phyloP scores from a whole-genome alignment of 176 grass and related monocot species.

The Carex scoparia region DNA sequence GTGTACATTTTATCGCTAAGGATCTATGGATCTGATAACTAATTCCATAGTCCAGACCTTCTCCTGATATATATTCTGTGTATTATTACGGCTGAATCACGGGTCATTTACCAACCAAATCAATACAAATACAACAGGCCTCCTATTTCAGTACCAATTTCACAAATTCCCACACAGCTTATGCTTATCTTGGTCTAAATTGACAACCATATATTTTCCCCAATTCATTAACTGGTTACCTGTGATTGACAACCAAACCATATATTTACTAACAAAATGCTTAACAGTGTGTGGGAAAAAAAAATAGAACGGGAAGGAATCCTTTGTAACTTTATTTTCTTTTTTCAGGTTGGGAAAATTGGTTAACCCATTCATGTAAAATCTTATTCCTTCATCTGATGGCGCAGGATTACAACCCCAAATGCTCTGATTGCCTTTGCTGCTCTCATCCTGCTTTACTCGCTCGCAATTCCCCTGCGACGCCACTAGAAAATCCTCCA shows the following conservation, averaged over 20 bases:
- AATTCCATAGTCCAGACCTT: background rate
- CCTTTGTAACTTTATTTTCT: background rate
- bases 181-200: conserved; percentile 2
- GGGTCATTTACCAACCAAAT: background rate
- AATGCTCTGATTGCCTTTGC: conserved; percentile 23
- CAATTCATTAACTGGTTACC: background rate
- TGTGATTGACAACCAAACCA: background rate
- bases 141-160: background rate
- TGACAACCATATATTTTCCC: background rate
- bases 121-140: background rate
- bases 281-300: background rate
- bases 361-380: conserved; percentile 16
- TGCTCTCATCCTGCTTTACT: background rate
- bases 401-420: conserved; percentile 12
- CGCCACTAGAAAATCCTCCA: background rate
- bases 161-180: background rate
- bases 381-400: conserved; percentile 12
- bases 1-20: background rate
- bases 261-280: background rate
- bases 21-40: background rate
- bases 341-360: conserved; percentile 1
- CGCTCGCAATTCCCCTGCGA: background rate
- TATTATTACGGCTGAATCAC: background rate
- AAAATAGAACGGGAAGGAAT: background rate
- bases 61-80: background rate